phyloP scores from a whole-genome alignment of 257 asterid species.

The Linaria vulgaris region DNA sequence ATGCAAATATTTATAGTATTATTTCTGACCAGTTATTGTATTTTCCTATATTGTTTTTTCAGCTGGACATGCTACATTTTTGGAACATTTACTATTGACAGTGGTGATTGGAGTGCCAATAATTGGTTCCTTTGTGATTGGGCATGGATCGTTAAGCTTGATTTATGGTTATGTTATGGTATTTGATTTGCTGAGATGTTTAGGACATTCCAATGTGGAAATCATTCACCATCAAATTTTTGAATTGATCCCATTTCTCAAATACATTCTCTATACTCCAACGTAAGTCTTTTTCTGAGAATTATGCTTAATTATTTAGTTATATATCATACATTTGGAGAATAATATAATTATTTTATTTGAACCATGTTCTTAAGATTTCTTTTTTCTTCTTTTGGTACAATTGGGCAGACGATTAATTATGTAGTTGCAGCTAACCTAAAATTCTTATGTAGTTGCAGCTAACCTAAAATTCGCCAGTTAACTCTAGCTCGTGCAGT shows the following conservation, averaged over 20 bases:
- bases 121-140: conserved; percentile 51
- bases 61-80: conserved; percentile 80
- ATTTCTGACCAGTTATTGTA: neutral
- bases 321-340: too few relatives aligned
- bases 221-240: conserved; percentile 71
- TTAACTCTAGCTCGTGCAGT: too few relatives aligned
- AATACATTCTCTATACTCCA: conserved; percentile 69
- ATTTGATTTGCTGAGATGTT: conserved; percentile 70
- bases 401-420: too few relatives aligned
- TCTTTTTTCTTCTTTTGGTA: too few relatives aligned
- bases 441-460: too few relatives aligned
- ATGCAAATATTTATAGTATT: too few relatives aligned
- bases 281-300: conserved; percentile 68
- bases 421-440: too few relatives aligned
- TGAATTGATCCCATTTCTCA: conserved; percentile 54
- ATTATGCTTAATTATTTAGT: too few relatives aligned
- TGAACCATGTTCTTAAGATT: too few relatives aligned
- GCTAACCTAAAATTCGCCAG: too few relatives aligned
- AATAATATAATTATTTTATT: too few relatives aligned
- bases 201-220: conserved; percentile 85
- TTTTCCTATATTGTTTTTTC: conserved; percentile 26
- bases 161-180: conserved; percentile 59
- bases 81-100: conserved; percentile 66
- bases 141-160: conserved; percentile 66
- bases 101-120: conserved; percentile 69